A percentile compares a stretch with the other conserved stretches of the same genome.
phyloP scores from a whole-genome alignment of 352 stramenopile genomes.

The Phytophthora hibernalis region DNA sequence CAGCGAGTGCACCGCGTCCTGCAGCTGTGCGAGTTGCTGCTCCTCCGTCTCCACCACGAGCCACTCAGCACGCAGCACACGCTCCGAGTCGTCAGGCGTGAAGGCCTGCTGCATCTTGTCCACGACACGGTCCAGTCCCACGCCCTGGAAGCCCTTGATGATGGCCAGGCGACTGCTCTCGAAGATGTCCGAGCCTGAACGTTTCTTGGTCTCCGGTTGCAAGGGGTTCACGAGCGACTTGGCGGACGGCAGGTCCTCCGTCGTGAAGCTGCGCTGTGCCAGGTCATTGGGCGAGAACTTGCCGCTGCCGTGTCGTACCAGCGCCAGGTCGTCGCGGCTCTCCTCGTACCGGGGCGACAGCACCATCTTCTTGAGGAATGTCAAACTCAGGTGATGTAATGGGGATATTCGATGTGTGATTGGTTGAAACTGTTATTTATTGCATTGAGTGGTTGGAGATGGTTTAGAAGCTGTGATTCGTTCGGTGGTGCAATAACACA shows the following conservation, averaged over 20 bases:
- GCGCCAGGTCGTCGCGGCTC: conserved; percentile 59
- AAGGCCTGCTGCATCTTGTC: conserved; percentile 76
- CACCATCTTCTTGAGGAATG: conserved; percentile 1
- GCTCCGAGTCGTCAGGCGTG: conserved; percentile 76
- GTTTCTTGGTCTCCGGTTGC: conserved; percentile 28
- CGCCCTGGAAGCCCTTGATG: conserved; percentile 64
- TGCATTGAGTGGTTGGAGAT: not conserved
- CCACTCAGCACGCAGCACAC: conserved; percentile 73
- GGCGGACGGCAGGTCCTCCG: conserved; percentile 68
- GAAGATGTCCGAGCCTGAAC: conserved; percentile 55
- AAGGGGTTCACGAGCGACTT: conserved; percentile 53
- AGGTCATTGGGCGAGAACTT: conserved; percentile 50
- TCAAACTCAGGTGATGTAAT: conserved; percentile 21
- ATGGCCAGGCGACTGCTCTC: conserved; percentile 61
- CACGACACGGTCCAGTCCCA: conserved; percentile 58
- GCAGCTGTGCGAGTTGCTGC: conserved; percentile 66
- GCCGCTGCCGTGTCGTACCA: conserved; percentile 47
- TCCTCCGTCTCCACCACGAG: conserved; percentile 85
- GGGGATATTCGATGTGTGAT: not conserved
- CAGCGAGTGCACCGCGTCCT: conserved; percentile 66
- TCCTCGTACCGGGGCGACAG: conserved; percentile 42
- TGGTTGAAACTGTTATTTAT: not conserved
- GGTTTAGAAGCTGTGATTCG: not conserved
- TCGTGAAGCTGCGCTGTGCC: conserved; percentile 76
- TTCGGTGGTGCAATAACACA: not conserved